Evolutionary conservation across 1,284 basidiomycete species (phyloP), one percentile per base, ranked within the genome.

Genomic region (Ustilago tritici): DNA sequence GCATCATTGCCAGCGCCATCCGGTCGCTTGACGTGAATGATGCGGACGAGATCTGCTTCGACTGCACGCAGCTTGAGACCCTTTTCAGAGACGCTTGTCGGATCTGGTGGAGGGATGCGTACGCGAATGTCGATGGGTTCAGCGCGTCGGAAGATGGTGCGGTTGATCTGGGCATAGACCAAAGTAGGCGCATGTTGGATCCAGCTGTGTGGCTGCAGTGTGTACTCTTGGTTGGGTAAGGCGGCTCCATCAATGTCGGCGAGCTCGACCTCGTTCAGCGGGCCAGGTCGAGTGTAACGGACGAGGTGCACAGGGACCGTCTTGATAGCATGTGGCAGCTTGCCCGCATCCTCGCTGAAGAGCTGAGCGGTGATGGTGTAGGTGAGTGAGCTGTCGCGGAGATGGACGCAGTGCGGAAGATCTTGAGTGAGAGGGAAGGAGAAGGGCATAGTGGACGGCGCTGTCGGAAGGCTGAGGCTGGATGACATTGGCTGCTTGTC

Each of bases 401-500:
- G 67, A 58, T 86, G 84, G 15, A 85, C 69, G 64, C 84, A 86
- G 56, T 86, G 84, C 17, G 84, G 84, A 32, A 85, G 67, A 32
- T 86, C 83, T 14, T 68, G 35, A 1, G 84, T 82, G 36, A 86
- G 73, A 3, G 65, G 65, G n/a, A 85, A 82, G 3, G 72, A 76
- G 61, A 86, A 86, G 4, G 82, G 75, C 70, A 86, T 68, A 17
- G 70, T 70, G 2, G 78, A 76, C 0, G 84, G 84, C 19, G 78
- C 47, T 2, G 69, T 54, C 0, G 71, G 56, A 2, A 63, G 34
- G 28, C 62, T 53, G 14, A 61, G 55, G n/a, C 70, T 70, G 2
- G 79, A 77, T 1, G 65, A 57, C 1, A 67, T 64, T 0, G 70
- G 52, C 31, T 65, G 50, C 36, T 64, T 64, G 32, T 59, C 47